Evolutionary conservation across 352 stramenopile species (phyloP), one percentile per base, ranked within the genome.

Genomic region (Phytopythium chamaehyphon): DNA sequence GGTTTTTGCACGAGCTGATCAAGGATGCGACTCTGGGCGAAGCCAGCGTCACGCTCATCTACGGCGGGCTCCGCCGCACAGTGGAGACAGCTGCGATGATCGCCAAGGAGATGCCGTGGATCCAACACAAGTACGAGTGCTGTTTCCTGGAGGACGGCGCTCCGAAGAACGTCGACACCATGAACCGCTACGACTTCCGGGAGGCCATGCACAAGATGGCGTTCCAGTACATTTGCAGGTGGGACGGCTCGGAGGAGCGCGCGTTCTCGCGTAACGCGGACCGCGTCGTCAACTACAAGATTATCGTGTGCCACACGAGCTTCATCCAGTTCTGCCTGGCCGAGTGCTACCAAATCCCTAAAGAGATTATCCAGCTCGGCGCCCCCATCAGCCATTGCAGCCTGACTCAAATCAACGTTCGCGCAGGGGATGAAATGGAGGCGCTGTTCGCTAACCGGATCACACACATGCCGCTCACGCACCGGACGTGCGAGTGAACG

Each of bases 291-390:
- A 80, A 73, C 49, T 89, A 76, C 50, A 86, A 86, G 61, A 71
- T 91, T 40, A 26, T 89, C 12, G 79, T 91, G 46, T 83, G 76
- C 40, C 81, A 91, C 61, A 75, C 78, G 28, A 91, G 81, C 64
- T 88, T 91, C 59, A 78, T 88, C 44, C 74, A 91, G 59, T 84
- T 80, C 54, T 89, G 73, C 42, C 63, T 91, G 47, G 73, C 81
- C 26, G 65, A 72, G 54, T 85, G 67, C 48, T 80, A 86, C 62
- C 54, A 71, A 15, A 71, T 91, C 21, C 62, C 74, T 1, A 89
- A 85, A 48, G 81, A 88, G 46, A 77, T 91, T 22, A 85, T 91
- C 33, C 80, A 87, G 57, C 68, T 91, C 23, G 81, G 81, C 14
- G 78, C 78, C 8, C 78, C 81, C 0, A 89, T 91, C 33, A 65